Conservation (phyloP, 768 basidiomycete genomes). For the Termitomyces sp. region DNA sequence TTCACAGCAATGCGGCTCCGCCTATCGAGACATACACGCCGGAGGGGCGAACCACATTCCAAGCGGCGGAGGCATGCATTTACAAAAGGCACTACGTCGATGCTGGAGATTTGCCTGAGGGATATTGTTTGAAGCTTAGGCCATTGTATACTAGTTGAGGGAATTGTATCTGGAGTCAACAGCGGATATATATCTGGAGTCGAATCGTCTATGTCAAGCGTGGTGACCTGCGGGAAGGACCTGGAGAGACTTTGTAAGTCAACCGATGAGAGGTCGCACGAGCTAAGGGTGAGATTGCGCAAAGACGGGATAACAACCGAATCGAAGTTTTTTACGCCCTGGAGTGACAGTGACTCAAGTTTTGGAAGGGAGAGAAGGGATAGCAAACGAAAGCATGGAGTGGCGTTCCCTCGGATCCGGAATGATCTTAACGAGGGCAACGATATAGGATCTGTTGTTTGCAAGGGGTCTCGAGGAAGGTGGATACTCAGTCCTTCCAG, state of each 20-base stretch:
- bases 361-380: slow-evolving; percentile 29
- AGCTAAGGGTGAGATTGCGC: slow-evolving; percentile 25
- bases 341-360: slow-evolving; percentile 30
- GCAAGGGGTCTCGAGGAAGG: slow-evolving; percentile 25
- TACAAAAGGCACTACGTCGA: slow-evolving; percentile 26
- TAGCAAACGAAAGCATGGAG: slow-evolving; percentile 25
- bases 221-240: slow-evolving; percentile 28
- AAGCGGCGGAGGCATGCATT: slow-evolving; percentile 22
- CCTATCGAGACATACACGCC: slow-evolving; percentile 27
- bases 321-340: slow-evolving; percentile 28
- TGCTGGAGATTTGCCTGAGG: slow-evolving; percentile 24
- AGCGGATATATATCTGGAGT: slow-evolving; percentile 24
- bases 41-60: slow-evolving; percentile 13
- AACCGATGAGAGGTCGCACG: slow-evolving; percentile 25
- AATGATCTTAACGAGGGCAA: slow-evolving; percentile 30
- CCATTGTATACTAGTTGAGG: slow-evolving; percentile 23
- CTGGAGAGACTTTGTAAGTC: slow-evolving; percentile 27
- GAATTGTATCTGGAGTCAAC: slow-evolving; percentile 15
- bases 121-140: slow-evolving; percentile 27
- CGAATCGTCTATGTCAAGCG: slow-evolving; percentile 29
- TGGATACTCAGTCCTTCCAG: slow-evolving; percentile 32
- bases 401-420: slow-evolving; percentile 32
- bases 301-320: slow-evolving; percentile 25
- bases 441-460: slow-evolving; percentile 20
- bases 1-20: slow-evolving; percentile 29